phyloP scores from a whole-genome alignment of 2,329 filamentous ascomycete genomes.

The Aspergillus chevalieri region DNA sequence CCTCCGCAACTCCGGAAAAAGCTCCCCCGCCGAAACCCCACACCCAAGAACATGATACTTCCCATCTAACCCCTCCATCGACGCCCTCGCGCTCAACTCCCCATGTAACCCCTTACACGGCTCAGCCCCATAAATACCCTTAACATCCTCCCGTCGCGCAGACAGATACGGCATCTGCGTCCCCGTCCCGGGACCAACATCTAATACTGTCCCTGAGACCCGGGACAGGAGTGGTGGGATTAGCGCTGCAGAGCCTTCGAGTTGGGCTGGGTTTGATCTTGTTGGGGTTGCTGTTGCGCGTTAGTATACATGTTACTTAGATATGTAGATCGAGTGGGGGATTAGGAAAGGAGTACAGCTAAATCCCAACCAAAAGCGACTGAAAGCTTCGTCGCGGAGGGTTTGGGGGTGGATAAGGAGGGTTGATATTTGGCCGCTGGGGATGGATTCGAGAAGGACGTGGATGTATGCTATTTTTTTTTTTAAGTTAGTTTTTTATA shows the following conservation, averaged over 20 bases:
- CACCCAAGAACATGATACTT: slow-evolving; percentile 48
- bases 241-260: slow-evolving; percentile 28
- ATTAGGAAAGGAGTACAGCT: slow-evolving; percentile 21
- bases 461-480: slow-evolving; percentile 24
- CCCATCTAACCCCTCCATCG: slow-evolving; percentile 35
- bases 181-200: slow-evolving; percentile 50
- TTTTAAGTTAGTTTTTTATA: slow-evolving; percentile 7
- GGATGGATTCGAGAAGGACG: slow-evolving; percentile 28
- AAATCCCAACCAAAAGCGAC: slow-evolving; percentile 36
- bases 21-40: slow-evolving; percentile 41
- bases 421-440: slow-evolving; percentile 28
- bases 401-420: slow-evolving; percentile 24
- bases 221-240: slow-evolving; percentile 37
- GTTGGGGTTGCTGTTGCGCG: slow-evolving; percentile 1
- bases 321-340: not conserved
- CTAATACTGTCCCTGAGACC: slow-evolving; percentile 40
- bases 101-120: slow-evolving; percentile 45
- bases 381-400: slow-evolving; percentile 37
- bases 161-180: slow-evolving; percentile 45
- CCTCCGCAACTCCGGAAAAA: slow-evolving; percentile 41
- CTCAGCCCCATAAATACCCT: slow-evolving; percentile 50
- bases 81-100: slow-evolving; percentile 37
- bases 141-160: slow-evolving; percentile 30
- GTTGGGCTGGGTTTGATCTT: slow-evolving; percentile 5
- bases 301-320: not conserved